phyloP scores from a whole-genome alignment of 225 moss, liverwort and hornwort species.

The Polytrichum commune region DNA sequence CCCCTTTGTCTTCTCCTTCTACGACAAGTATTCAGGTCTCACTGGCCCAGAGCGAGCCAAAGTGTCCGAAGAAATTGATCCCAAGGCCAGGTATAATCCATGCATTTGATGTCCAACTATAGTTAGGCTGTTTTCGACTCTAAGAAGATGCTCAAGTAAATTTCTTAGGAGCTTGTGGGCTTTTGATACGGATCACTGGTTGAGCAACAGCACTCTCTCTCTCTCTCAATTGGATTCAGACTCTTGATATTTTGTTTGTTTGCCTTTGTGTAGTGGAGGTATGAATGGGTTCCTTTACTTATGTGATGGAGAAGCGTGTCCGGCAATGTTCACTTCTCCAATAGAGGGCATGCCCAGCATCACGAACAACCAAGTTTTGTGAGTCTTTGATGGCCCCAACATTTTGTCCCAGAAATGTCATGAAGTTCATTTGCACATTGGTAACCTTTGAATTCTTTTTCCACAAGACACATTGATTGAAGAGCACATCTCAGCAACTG shows the following conservation, averaged over 20 bases:
- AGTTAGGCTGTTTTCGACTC: too few species aligned
- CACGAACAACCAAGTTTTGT: constrained; percentile 90
- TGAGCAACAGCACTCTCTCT: too few species aligned
- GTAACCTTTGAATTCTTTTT: too few species aligned
- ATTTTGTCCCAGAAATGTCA: too few species aligned
- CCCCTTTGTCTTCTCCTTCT: constrained; percentile 87
- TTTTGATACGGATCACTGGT: too few species aligned
- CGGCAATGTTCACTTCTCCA: constrained; percentile 86
- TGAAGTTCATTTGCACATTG: too few species aligned
- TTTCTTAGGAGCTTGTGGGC: too few species aligned
- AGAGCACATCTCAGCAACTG: too few species aligned
- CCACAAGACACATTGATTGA: too few species aligned
- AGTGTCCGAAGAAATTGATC: constrained; percentile 66
- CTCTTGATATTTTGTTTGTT: too few species aligned
- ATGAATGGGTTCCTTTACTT: constrained; percentile 87
- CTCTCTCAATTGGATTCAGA: too few species aligned
- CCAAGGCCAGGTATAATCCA: constrained; percentile 63
- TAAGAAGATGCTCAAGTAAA: too few species aligned
- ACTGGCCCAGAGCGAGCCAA: constrained; percentile 51
- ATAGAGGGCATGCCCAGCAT: constrained; percentile 82
- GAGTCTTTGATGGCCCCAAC: constrained; percentile 13
- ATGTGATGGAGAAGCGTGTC: constrained; percentile 97
- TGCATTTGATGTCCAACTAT: not conserved
- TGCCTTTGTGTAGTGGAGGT: constrained; percentile 55
- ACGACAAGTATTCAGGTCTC: constrained; percentile 77